Base-by-base conservation (phyloP, 2,329 filamentous ascomycete species). In the Ophiostoma triangulosporum region DNA sequence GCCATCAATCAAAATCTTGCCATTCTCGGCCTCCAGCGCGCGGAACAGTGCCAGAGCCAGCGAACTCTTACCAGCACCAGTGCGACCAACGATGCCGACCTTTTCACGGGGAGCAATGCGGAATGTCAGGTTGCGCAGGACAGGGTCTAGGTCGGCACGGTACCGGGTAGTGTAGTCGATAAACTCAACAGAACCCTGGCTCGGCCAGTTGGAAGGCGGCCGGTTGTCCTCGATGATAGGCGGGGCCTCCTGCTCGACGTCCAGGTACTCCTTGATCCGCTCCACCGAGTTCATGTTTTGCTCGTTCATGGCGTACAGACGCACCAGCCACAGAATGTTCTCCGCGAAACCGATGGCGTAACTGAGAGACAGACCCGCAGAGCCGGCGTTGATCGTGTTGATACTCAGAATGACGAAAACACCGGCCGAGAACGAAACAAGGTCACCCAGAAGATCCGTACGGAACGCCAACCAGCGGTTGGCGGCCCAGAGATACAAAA, bases 211-310 rank as follows among this genome's bases (percentile, higher is more conserved):
- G 4, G 75, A 68, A 0, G 84, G 75, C 6, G 93, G 93, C 27
- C 88, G 78, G 59, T 81, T 86, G 56, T 91, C 81, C 53, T 88
- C 81, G 38, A 95, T 78, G 38, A 95, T 73, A 1, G 86, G 75
- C 0, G 78, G 73, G 1, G 93, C 90, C 69, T 98, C 93, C 66
- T 96, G 91, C 62, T 97, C 91, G 1, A 98, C 86, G 45, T 97
- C 88, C 33, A 97, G 78, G 64, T 97, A 98, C 66, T 98, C 93
- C 71, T 95, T 94, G 64, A 98, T 84, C 63, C 93, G 87, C 70
- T 98, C 93, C 49, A 97, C 90, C 3, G 91, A 91, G 69, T 98
- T 98, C 93, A 98, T 97, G 69, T 96, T 97, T 69, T 98, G 93
- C 70, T 98, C 93, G 63, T 97, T 96, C 64, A 87, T 81, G 0